Base-by-base conservation (phyloP, 331 rosid genomes). In the Quercus lobata region DNA sequence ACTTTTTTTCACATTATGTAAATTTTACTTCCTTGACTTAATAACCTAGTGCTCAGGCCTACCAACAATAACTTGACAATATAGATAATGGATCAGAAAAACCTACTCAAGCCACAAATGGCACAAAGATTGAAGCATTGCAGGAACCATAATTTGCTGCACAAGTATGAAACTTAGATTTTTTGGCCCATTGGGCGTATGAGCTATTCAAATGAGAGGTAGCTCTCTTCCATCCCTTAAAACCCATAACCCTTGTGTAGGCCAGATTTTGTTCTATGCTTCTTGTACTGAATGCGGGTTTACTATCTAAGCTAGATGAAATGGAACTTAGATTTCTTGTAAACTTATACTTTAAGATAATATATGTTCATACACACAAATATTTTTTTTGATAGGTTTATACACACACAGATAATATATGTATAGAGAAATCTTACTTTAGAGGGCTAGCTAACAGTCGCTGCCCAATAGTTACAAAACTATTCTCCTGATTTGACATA, bases 381-480 rank as follows among this genome's bases (percentile, higher is more conserved):
- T 2, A 9, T 2, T 41, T 41, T 41, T 41, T 41, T 8, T 41
- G 4, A 41, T 41, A 41, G 49, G 49, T 41, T 41, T 41, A 41
- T 41, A 9, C 4, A 2, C 57, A 49, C n/a, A 52, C 77, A 22
- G 3, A 75, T 5, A 34, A 34, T 5, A 34, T 53, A 78, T 9
- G 14, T 41, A 41, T 34, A 44, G 78, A 74, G 69, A 57, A 79
- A 35, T 58, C 89, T 87, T 83, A 95, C 99, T 88, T 95, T 69
- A 95, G 79, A 75, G 99, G 99, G 81, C 82, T 87, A 73, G 99
- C 98, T 89, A 95, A 83, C 87, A 95, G 80, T 86, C 99, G 90
- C 87, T 95, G 99, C 77, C 94, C 99, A 56, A 95, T 93, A 73
- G 99, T 95, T 69, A 95, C 98, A 90, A 95, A 95, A 88, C 99